Base-by-base conservation (phyloP, 495 filamentous ascomycete species). In the Ramalina intermedia region DNA sequence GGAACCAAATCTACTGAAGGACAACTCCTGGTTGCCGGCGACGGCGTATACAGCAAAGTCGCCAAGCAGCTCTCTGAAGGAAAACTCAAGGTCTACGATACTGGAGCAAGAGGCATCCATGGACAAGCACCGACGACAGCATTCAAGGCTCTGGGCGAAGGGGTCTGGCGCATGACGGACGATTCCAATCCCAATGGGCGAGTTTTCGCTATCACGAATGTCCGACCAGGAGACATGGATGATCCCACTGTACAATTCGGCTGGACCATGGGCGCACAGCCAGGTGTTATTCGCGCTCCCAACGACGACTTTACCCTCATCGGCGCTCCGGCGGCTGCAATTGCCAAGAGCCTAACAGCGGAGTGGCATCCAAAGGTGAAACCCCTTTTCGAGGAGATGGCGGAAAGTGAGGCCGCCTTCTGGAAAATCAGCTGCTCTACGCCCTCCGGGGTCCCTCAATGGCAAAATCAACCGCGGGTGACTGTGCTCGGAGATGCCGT, bases 81-180 rank as follows among this genome's bases (percentile, higher is more conserved):
- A 6, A 65, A 52, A 53, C 54, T 77, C 29, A 74, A 72, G 51
- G 66, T 69, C 3, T 77, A 66, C 49, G 72, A 77, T 51, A 73
- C 70, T 0, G 74, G 72, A 21, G 71, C 72, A 1, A 53, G 74
- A 45, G 72, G 72, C 0, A 75, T 76, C 14, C 73, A 78, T 51
- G 74, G 74, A 2, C 69, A 74, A 55, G 69, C 73, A 40, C 69
- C 72, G 0, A 73, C 59, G 8, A 67, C 68, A 8, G 70, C 74
- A 0, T 78, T 75, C 62, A 69, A 66, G 47, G 68, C 58, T 4
- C 64, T 78, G 14, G 72, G 72, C 0, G 74, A 78, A 57, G 73
- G 74, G 18, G 73, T 78, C 12, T 76, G 64, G 47, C 45, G 65
- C 38, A 7, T 70, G 36, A 21, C 47, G 8, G 74, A 78, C 48